Evolutionary conservation across 1,284 basidiomycete species (phyloP).

Genomic region (Malassezia slooffiae): DNA sequence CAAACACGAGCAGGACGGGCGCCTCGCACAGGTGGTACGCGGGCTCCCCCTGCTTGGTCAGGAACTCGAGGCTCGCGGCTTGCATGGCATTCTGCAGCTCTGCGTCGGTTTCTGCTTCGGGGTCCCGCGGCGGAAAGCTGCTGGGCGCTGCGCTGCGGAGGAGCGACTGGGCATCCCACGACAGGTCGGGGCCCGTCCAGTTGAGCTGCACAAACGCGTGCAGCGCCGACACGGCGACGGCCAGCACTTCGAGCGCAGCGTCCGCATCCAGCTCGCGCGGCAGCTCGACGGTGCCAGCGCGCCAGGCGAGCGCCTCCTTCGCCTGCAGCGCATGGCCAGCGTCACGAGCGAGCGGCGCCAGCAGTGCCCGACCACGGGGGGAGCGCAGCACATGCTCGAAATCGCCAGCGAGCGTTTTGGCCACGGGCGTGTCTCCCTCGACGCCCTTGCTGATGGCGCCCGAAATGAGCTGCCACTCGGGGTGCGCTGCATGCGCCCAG

Average conservation of each 20-base stretch:
- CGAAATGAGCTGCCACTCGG: conserved; percentile 11
- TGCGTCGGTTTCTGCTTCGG: conserved; percentile 33
- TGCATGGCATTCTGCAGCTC: conserved; percentile 50
- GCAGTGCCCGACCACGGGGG: not conserved
- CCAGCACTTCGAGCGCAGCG: conserved; percentile 47
- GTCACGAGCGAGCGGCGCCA: conserved; percentile 2
- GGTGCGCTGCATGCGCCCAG: conserved; percentile 3
- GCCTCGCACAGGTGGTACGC: conserved; percentile 76
- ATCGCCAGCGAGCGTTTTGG: not conserved
- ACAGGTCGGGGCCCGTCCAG: conserved; percentile 86
- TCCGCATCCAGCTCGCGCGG: too few species aligned
- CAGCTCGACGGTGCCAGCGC: too few species aligned
- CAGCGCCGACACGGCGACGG: conserved; percentile 65
- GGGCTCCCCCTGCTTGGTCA: conserved; percentile 81
- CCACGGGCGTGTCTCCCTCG: not conserved
- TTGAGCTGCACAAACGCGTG: conserved; percentile 87
- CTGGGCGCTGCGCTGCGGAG: conserved; percentile 48
- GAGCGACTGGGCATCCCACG: conserved; percentile 15
- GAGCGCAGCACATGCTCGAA: conserved; percentile 1
- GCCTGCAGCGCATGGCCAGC: too few species aligned
- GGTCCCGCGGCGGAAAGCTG: conserved; percentile 49
- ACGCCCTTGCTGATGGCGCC: not conserved
- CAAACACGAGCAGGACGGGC: conserved; percentile 64
- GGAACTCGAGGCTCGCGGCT: conserved; percentile 58
- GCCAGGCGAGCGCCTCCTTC: too few species aligned